Evolutionary conservation across 139 green algal genomes (phyloP).

Genomic region (Coelastrella sp.): DNA sequence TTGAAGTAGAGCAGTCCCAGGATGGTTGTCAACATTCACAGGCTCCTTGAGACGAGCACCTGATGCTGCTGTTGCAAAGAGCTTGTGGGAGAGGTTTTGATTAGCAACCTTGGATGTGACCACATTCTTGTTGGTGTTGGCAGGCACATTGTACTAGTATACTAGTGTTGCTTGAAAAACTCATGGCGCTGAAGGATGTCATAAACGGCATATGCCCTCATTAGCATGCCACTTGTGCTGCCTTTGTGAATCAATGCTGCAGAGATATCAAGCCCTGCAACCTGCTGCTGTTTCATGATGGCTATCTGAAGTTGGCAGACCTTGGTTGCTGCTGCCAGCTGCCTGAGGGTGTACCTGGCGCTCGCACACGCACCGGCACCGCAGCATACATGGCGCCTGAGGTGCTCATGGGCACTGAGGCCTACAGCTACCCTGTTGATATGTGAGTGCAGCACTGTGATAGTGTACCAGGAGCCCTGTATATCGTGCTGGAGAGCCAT

Average conservation of each 20-base stretch:
- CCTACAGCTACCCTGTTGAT: slow-evolving; percentile 26
- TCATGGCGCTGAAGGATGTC: too few species aligned
- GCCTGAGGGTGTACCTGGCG: slow-evolving; percentile 16
- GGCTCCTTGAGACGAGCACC: too few species aligned
- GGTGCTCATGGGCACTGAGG: neutral
- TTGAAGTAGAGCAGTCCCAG: too few species aligned
- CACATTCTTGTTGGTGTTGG: too few species aligned
- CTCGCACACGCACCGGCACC: slow-evolving; percentile 31
- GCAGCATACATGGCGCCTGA: slow-evolving; percentile 43
- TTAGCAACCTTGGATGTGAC: too few species aligned
- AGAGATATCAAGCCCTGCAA: slow-evolving; percentile 47
- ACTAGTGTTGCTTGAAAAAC: too few species aligned
- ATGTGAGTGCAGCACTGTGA: slow-evolving; percentile 35
- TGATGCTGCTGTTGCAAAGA: too few species aligned
- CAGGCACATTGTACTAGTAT: too few species aligned
- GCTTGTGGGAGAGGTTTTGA: too few species aligned
- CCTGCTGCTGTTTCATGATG: slow-evolving; percentile 44
- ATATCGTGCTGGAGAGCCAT: neutral
- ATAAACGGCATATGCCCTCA: neutral
- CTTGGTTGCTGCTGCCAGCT: slow-evolving; percentile 46
- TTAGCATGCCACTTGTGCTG: neutral
- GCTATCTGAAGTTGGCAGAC: slow-evolving; percentile 44
- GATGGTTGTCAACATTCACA: too few species aligned
- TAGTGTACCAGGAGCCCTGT: neutral
- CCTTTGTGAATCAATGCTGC: neutral